These are phyloP conservation scores for Leccinum boreale DNA, from an alignment of 768 basidiomycete genomes.

Conservation along the genomic window DNA sequence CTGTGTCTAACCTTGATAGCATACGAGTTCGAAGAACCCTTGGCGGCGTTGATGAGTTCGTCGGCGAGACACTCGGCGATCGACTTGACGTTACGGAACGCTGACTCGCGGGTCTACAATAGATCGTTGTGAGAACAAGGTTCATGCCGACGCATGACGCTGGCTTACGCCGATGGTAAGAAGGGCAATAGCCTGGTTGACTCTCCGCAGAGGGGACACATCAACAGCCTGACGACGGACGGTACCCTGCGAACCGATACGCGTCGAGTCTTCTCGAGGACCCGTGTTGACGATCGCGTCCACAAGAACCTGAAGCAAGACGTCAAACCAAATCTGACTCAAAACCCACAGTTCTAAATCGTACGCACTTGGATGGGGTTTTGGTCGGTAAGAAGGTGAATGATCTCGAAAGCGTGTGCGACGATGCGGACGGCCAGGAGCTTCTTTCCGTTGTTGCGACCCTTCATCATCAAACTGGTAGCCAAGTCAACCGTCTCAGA, in stretches of 20 bases:
- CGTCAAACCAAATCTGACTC: neutral
- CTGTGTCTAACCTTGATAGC: slow-evolving; percentile 82
- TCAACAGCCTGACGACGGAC: slow-evolving; percentile 99
- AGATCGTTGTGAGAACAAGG: slow-evolving; percentile 1
- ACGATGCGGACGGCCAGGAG: slow-evolving; percentile 98
- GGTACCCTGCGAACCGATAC: slow-evolving; percentile 99
- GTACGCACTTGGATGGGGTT: slow-evolving; percentile 93
- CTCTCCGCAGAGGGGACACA: slow-evolving; percentile 95
- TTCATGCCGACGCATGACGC: neutral
- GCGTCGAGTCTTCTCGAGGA: slow-evolving; percentile 98
- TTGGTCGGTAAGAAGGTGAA: slow-evolving; percentile 99
- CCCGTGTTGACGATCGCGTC: slow-evolving; percentile 99
- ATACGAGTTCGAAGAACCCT: slow-evolving; percentile 99
- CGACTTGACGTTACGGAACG: slow-evolving; percentile 99
- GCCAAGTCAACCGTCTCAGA: slow-evolving; percentile 1
- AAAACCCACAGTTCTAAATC: too few species aligned
- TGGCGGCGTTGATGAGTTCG: slow-evolving; percentile 99
- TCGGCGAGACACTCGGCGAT: slow-evolving; percentile 99
- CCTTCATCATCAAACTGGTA: slow-evolving; percentile 98
- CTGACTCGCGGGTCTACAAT: slow-evolving; percentile 91
- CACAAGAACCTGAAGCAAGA: slow-evolving; percentile 70
- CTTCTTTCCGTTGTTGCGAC: slow-evolving; percentile 99
- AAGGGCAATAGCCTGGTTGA: slow-evolving; percentile 96
- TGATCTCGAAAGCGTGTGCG: slow-evolving; percentile 98
- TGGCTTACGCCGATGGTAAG: slow-evolving; percentile 92